Evolutionary conservation across 495 filamentous ascomycete species (phyloP).

Genomic region (Aspergillus ellipticus): DNA sequence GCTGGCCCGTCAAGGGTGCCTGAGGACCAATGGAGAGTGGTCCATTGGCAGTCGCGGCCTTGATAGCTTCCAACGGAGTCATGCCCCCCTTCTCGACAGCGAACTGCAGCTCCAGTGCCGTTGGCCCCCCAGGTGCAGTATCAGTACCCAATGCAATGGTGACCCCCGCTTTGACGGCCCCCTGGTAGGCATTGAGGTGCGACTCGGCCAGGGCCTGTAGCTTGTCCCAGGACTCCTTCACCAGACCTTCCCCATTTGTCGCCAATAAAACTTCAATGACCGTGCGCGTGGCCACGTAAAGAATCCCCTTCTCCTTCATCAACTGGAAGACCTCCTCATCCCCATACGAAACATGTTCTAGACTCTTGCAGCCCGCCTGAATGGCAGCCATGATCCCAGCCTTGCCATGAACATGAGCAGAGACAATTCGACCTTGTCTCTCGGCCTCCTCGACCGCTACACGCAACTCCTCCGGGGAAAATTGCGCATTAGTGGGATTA

Average conservation of each 20-base stretch:
- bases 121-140: neutral
- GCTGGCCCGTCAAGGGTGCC: neutral
- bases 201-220: neutral
- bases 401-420: neutral
- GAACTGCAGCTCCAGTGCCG: neutral
- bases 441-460: neutral
- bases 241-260: neutral
- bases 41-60: neutral
- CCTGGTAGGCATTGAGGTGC: neutral
- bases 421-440: neutral
- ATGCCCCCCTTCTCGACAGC: constrained; percentile 2
- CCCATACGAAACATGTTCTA: neutral
- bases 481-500: neutral
- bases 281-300: neutral
- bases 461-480: neutral
- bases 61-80: neutral
- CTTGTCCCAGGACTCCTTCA: neutral
- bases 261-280: neutral
- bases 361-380: neutral
- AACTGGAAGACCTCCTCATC: neutral
- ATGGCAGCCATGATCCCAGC: neutral
- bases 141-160: neutral
- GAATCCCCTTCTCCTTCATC: neutral
- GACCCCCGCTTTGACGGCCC: neutral
- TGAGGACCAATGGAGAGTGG: neutral